Evolutionary conservation across 768 basidiomycete species (phyloP), one percentile per base, ranked within the genome.

Genomic region (Cystobasidium onofrii): DNA sequence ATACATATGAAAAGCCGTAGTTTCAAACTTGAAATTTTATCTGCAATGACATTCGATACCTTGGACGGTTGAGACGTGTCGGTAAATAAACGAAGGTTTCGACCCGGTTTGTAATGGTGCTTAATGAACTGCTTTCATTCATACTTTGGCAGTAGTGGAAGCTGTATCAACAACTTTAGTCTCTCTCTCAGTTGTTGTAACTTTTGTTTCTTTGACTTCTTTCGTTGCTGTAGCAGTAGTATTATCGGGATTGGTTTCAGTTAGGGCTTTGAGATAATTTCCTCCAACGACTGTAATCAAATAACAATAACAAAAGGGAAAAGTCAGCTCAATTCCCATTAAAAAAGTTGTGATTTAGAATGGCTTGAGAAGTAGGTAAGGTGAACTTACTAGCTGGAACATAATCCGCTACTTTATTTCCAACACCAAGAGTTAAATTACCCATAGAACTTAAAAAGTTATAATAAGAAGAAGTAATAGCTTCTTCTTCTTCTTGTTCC

Each of bases 381-480:
- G 36, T 25, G 25, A 9, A 43, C 65, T 46, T 46, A 67, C 65
- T 36, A 23, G 65, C 39, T 17, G 65, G 65, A 9, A 67, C 65
- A 67, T 67, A 67, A 52, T 67, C 65, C 27, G 65, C 65, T 43
- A 43, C 65, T 50, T 67, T 67, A 43, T 67, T 67, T 9, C 20
- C 29, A 52, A 43, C 65, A 9, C n/a, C 27, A 18, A 67, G 31
- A 31, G 41, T 67, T 15, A 67, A 27, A 31, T 71, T 55, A 34
- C 33, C 55, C 25, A 71, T 15, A 31, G 31, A 18, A 15, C 15
- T 34, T 20, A 71, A 52, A 29, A 31, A 71, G 25, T 2, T 33
- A 4, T 15, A 36, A 52, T 71, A 71, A 36, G 52, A 29, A 55
- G 36, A 60, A 27, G 7, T 55, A 13, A 57, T 60, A 23, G 29